A percentile compares a stretch with the other conserved stretches of the same genome.
These are phyloP conservation scores for Dysphania ambrosioides DNA, from an alignment of 148 eudicot genomes.

Conservation along the genomic window DNA sequence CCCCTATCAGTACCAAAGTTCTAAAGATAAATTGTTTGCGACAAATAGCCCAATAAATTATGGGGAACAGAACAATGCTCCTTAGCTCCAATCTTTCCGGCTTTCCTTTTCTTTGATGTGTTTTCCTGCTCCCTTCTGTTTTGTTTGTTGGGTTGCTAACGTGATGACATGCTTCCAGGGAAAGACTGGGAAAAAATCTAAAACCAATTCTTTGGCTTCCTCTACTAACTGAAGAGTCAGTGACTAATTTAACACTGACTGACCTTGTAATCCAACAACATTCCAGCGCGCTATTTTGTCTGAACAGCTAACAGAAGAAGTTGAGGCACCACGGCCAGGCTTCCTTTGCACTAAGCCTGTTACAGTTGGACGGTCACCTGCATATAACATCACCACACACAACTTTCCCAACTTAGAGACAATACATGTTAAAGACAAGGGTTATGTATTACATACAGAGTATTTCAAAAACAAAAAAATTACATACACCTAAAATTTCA, in stretches of 20 bases:
- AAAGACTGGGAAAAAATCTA: not conserved
- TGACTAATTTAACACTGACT: constrained; percentile 2
- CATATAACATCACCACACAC: constrained; percentile 8
- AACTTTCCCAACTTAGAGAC: not conserved
- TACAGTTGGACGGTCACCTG: constrained; percentile 36
- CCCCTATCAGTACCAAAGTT: not conserved
- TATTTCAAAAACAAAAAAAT: not conserved
- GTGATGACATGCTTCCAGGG: not conserved
- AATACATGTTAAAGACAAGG: not conserved
- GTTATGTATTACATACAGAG: not conserved
- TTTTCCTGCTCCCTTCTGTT: not conserved
- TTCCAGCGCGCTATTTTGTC: constrained; percentile 99
- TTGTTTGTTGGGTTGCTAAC: not conserved
- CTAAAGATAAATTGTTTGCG: not conserved
- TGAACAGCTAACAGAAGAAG: constrained; percentile 95
- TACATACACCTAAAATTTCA: not conserved
- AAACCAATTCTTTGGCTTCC: not conserved
- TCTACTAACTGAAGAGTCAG: too few relatives aligned
- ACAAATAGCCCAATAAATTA: not conserved
- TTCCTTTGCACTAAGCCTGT: constrained; percentile 77
- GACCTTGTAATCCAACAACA: constrained; percentile 91
- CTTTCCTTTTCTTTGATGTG: not conserved
- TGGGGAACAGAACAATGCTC: not conserved
- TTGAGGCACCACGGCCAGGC: constrained; percentile 91
- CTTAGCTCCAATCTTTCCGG: not conserved